Percentiles rank a stretch among this genome's conserved stretches.
phyloP scores from a whole-genome alignment of 2,329 filamentous ascomycete species.

The Fusarium sp. region DNA sequence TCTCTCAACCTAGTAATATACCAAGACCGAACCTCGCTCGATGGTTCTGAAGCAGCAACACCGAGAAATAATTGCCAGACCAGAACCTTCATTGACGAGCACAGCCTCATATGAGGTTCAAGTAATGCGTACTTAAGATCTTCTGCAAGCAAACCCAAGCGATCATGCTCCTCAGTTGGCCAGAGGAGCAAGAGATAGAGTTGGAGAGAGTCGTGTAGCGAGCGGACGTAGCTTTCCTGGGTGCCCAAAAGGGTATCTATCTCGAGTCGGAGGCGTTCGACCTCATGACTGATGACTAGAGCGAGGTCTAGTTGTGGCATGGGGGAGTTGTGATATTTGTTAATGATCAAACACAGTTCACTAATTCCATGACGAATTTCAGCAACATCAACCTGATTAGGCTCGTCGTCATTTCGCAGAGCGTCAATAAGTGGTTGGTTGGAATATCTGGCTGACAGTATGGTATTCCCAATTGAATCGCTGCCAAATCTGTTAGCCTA shows the following conservation, averaged over 20 bases:
- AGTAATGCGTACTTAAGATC: conserved; percentile 12
- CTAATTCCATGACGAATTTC: background rate
- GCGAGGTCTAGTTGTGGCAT: background rate
- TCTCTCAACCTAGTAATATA: conserved; percentile 6
- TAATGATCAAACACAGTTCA: background rate
- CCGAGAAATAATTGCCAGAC: conserved; percentile 44
- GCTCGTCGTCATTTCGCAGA: conserved; percentile 9
- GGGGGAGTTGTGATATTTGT: background rate
- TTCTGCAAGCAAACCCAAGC: background rate
- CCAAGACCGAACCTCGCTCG: conserved; percentile 6
- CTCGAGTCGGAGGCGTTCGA: conserved; percentile 16
- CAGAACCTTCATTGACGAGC: conserved; percentile 30
- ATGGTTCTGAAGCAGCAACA: conserved; percentile 8
- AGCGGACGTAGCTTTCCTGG: conserved; percentile 25
- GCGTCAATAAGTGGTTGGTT: conserved; percentile 32
- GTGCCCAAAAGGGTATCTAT: conserved; percentile 14
- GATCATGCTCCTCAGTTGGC: background rate
- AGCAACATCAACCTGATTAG: background rate
- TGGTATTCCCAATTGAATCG: conserved; percentile 30
- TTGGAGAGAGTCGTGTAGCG: conserved; percentile 12
- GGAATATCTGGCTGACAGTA: background rate
- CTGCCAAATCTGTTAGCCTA: background rate
- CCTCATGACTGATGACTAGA: conserved; percentile 5
- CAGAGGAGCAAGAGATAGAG: conserved; percentile 30
- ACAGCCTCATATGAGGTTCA: conserved; percentile 29